Evolutionary conservation across 805 yeast species (phyloP), one percentile per base, ranked within the genome.

Genomic region (Pichia phayaonensis): DNA sequence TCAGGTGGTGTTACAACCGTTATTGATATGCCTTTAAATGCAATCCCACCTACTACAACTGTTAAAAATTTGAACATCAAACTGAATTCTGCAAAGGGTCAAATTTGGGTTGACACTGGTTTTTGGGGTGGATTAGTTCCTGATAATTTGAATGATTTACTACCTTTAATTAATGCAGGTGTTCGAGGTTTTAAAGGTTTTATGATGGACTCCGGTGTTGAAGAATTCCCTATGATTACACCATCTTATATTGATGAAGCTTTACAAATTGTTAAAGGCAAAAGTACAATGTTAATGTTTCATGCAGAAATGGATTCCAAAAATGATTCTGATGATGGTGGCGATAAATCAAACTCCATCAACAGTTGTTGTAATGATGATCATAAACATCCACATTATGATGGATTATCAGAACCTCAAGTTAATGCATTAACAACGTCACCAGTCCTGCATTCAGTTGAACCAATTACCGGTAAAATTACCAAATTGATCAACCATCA

Each of bases 41-140:
- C 97, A 4, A 83, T 90, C 44, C 98, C 98, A 0, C 97, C 98
- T 29, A 90, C 97, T 0, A 92, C 97, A 1, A 87, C 85, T 1
- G 70, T 90, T 15, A 79, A 76, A 51, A 88, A 90, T 65, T 79
- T 90, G 62, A 73, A 85, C 54, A 69, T 78, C 56, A 90, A 90
- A 64, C 72, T 89, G 53, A 71, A 75, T 20, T 96, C 97, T 1
- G 95, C 97, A 1, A 66, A 72, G 54, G 84, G 81, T 49, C 85
- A 90, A 66, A 77, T 88, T 51, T 90, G 95, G 95, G 94, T 87
- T 34, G 97, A 90, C 63, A 87, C 86, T 8, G 97, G 90, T 0
- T 90, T 92, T 64, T 92, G 97, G 97, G 98, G 97, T 47, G 98
- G 97, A 1, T 71, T 90, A 53, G 80, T 90, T 40, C 98, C 98